Evolutionary conservation across 2,329 filamentous ascomycete species (phyloP).

Genomic region (Neofusicoccum laricinum): DNA sequence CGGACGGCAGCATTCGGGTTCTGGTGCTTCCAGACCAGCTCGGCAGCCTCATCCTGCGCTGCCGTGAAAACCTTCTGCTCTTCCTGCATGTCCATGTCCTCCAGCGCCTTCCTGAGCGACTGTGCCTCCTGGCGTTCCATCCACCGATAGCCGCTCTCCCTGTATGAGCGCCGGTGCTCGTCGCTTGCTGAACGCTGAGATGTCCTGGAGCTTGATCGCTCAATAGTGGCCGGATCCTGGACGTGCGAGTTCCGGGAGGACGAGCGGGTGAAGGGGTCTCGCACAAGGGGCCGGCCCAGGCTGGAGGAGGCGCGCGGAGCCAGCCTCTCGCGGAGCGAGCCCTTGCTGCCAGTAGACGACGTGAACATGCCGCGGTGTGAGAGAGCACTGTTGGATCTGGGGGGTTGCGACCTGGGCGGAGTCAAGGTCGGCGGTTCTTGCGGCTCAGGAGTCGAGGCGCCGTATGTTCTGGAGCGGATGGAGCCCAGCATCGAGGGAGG

Average conservation of each 20-base stretch:
- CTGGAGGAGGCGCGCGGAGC: conserved; percentile 1
- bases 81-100: conserved; percentile 67
- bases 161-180: conserved; percentile 61
- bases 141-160: conserved; percentile 71
- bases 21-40: conserved; percentile 75
- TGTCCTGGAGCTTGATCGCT: conserved; percentile 46
- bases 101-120: conserved; percentile 68
- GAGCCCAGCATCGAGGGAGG: conserved; percentile 47
- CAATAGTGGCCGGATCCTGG: conserved; percentile 36
- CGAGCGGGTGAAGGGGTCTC: conserved; percentile 31
- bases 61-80: conserved; percentile 64
- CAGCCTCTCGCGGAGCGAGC: conserved; percentile 33
- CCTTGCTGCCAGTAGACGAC: conserved; percentile 28
- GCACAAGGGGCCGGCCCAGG: conserved; percentile 28
- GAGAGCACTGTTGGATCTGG: conserved; percentile 6
- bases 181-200: conserved; percentile 45
- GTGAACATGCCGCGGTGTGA: conserved; percentile 25
- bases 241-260: conserved; percentile 41
- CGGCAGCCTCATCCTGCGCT: conserved; percentile 73
- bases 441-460: conserved; percentile 20
- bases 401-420: conserved; percentile 16
- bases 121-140: conserved; percentile 77
- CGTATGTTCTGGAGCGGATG: conserved; percentile 22
- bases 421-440: conserved; percentile 25
- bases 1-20: conserved; percentile 65